These are phyloP conservation scores for Kuraishia borneana DNA, from an alignment of 805 yeast species.

Conservation along the genomic window DNA sequence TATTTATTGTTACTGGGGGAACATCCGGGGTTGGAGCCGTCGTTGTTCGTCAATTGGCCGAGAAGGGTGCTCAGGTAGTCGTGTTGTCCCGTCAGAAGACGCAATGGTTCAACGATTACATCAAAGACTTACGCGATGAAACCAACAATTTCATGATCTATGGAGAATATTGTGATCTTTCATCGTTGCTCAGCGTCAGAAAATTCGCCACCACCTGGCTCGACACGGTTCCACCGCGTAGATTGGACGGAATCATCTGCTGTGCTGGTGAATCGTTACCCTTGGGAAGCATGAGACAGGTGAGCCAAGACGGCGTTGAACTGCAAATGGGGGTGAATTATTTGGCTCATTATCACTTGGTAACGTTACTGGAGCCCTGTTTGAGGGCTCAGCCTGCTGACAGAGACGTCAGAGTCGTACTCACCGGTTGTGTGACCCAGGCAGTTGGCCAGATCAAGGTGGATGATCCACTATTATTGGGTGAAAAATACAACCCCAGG, in stretches of 20 bases:
- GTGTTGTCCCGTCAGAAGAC: slow-evolving; percentile 43
- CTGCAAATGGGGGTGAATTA: slow-evolving; percentile 77
- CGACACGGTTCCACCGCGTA: slow-evolving; percentile 80
- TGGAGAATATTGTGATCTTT: slow-evolving; percentile 83
- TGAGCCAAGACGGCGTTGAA: slow-evolving; percentile 78
- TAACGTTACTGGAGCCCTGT: slow-evolving; percentile 74
- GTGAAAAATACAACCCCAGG: slow-evolving; percentile 42
- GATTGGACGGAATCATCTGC: slow-evolving; percentile 84
- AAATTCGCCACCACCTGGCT: slow-evolving; percentile 92
- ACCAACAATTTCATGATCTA: slow-evolving; percentile 69
- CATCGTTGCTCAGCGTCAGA: slow-evolving; percentile 64
- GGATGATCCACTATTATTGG: slow-evolving; percentile 53
- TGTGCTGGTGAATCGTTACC: slow-evolving; percentile 83
- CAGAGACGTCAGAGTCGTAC: slow-evolving; percentile 76
- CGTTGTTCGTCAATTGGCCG: slow-evolving; percentile 63
- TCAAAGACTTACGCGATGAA: slow-evolving; percentile 62
- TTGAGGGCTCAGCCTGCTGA: slow-evolving; percentile 87
- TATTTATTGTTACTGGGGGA: slow-evolving; percentile 81
- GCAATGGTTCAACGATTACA: slow-evolving; percentile 65
- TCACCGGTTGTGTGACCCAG: slow-evolving; percentile 74
- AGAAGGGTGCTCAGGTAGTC: slow-evolving; percentile 77
- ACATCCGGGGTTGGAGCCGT: slow-evolving; percentile 85
- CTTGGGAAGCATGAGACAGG: slow-evolving; percentile 47
- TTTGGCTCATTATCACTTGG: slow-evolving; percentile 68
- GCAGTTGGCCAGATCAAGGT: slow-evolving; percentile 58